phyloP scores from a whole-genome alignment of 2,329 filamentous ascomycete genomes.

The Aspergillus costaricaensis region DNA sequence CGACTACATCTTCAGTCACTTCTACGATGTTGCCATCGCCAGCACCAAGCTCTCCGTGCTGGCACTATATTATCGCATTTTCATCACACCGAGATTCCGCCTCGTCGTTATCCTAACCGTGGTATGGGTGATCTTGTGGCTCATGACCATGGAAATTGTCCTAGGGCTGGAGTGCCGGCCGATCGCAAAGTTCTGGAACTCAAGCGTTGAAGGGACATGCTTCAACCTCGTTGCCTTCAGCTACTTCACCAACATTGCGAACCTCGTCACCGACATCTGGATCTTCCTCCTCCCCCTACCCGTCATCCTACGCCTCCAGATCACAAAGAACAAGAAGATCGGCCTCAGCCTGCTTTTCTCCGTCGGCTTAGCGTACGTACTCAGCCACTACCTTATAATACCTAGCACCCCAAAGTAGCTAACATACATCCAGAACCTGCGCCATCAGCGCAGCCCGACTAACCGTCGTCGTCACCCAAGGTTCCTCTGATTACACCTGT shows the following conservation, averaged over 20 bases:
- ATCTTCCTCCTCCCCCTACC: slow-evolving; percentile 19
- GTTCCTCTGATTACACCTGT: slow-evolving; percentile 9
- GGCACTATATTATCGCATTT: slow-evolving; percentile 19
- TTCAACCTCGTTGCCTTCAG: slow-evolving; percentile 15
- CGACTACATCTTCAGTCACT: slow-evolving; percentile 21
- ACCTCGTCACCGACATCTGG: slow-evolving; percentile 19
- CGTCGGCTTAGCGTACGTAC: slow-evolving; percentile 13
- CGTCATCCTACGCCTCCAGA: slow-evolving; percentile 15
- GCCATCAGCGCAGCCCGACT: slow-evolving; percentile 8
- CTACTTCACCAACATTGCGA: slow-evolving; percentile 22
- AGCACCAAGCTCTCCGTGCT: slow-evolving; percentile 19
- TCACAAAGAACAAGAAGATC: slow-evolving; percentile 14
- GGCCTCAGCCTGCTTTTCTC: slow-evolving; percentile 18
- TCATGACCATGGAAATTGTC: slow-evolving; percentile 17
- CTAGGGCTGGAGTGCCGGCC: slow-evolving; percentile 15
- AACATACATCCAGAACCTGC: slow-evolving; percentile 8
- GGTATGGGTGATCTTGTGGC: slow-evolving; percentile 15
- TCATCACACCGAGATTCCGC: slow-evolving; percentile 14
- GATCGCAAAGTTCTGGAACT: slow-evolving; percentile 15
- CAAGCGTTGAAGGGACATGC: slow-evolving; percentile 6
- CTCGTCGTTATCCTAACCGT: slow-evolving; percentile 13
- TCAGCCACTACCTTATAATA: not conserved
- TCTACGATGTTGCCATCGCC: slow-evolving; percentile 20
- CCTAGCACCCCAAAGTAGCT: not conserved
- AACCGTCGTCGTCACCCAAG: slow-evolving; percentile 7